Evolutionary conservation across 306 rosid genomes (phyloP).

Genomic region (Crataegus laevigata): DNA sequence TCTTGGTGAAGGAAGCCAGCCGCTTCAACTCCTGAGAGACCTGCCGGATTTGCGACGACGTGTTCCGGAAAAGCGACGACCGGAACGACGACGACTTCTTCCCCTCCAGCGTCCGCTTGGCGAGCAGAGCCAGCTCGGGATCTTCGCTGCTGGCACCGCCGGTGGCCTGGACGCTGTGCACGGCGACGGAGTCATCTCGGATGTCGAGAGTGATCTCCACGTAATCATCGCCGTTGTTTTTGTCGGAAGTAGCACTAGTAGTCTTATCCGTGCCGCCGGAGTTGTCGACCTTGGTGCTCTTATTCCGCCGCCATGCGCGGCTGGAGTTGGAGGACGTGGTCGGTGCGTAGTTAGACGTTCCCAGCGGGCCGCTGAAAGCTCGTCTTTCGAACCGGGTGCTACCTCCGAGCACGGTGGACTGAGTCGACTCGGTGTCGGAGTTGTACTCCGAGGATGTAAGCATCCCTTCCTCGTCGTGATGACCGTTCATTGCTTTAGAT

Average conservation of each 20-base stretch:
- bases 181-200: constrained; percentile 46
- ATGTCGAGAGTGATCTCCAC: constrained; percentile 58
- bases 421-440: constrained; percentile 15
- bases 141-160: constrained; percentile 20
- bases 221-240: constrained; percentile 20
- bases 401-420: neutral
- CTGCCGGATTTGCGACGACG: constrained; percentile 35
- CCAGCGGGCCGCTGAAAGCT: constrained; percentile 37
- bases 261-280: neutral
- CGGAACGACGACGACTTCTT: constrained; percentile 36
- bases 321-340: neutral
- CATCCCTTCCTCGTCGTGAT: neutral
- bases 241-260: neutral
- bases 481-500: constrained; percentile 9
- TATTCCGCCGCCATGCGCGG: neutral
- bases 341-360: neutral
- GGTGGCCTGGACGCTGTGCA: constrained; percentile 50
- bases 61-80: constrained; percentile 23
- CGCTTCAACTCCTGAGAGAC: constrained; percentile 55
- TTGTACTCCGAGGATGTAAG: neutral
- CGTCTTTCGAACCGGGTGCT: neutral
- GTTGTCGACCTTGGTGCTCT: constrained; percentile 9
- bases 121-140: constrained; percentile 38
- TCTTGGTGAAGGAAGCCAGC: constrained; percentile 27
- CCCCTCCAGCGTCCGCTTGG: constrained; percentile 30